phyloP scores from a whole-genome alignment of 2,329 filamentous ascomycete species.

The Phaeosphaeria sp. region DNA sequence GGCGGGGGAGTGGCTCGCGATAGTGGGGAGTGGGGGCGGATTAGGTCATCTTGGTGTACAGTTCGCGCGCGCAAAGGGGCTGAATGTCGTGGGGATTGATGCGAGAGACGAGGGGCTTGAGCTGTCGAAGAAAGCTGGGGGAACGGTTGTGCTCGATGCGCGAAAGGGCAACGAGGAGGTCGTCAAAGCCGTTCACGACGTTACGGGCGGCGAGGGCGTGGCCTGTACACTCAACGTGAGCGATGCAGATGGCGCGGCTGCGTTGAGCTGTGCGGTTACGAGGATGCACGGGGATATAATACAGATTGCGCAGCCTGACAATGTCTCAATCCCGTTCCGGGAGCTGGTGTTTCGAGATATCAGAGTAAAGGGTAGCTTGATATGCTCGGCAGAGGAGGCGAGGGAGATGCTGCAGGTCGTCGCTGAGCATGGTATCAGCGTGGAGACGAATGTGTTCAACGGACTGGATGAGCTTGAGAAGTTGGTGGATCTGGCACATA shows the following conservation, averaged over 20 bases:
- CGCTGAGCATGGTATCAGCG: constrained; percentile 55
- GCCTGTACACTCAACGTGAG: constrained; percentile 62
- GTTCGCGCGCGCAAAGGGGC: constrained; percentile 86
- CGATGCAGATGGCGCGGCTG: constrained; percentile 60
- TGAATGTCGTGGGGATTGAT: constrained; percentile 81
- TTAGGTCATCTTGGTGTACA: constrained; percentile 79
- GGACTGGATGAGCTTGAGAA: constrained; percentile 61
- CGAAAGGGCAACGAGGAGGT: constrained; percentile 56
- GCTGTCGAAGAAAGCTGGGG: constrained; percentile 56
- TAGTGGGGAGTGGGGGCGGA: constrained; percentile 83
- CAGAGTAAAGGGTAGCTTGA: constrained; percentile 56
- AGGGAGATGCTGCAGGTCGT: constrained; percentile 58
- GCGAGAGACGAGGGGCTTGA: constrained; percentile 70
- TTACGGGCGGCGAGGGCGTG: constrained; percentile 59
- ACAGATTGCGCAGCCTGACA: constrained; percentile 61
- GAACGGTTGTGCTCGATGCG: constrained; percentile 62
- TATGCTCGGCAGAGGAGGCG: constrained; percentile 54
- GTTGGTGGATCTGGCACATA: constrained; percentile 58
- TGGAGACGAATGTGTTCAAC: constrained; percentile 60
- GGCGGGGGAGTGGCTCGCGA: constrained; percentile 76
- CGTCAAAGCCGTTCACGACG: constrained; percentile 55
- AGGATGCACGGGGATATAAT: constrained; percentile 66
- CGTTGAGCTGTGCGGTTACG: constrained; percentile 62
- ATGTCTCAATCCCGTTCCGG: constrained; percentile 45
- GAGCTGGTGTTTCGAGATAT: constrained; percentile 64